phyloP scores from a whole-genome alignment of 2,329 filamentous ascomycete species.

The Botrytis byssoidea region DNA sequence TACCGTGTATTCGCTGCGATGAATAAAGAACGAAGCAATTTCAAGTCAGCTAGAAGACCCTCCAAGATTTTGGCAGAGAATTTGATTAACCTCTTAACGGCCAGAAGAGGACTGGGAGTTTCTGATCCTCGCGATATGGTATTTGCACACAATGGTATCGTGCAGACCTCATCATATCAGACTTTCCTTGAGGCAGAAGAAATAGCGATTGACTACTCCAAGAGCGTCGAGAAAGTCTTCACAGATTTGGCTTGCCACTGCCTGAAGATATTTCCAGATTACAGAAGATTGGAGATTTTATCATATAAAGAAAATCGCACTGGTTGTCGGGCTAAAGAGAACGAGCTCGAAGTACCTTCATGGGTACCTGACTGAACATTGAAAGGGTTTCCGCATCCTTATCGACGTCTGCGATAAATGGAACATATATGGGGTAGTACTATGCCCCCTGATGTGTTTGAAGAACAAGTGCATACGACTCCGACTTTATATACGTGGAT shows the following conservation, averaged over 20 bases:
- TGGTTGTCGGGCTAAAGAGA: neutral
- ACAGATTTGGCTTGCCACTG: too few species aligned
- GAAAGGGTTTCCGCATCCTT: neutral
- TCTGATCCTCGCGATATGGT: neutral
- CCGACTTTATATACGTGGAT: neutral
- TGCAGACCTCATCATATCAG: too few species aligned
- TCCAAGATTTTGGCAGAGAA: too few species aligned
- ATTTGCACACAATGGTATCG: neutral
- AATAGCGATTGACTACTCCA: too few species aligned
- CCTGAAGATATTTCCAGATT: too few species aligned
- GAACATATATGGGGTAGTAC: neutral
- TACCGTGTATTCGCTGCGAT: neutral
- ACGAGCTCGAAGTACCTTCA: neutral
- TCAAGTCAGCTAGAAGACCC: neutral
- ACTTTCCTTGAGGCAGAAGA: too few species aligned
- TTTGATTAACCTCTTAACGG: too few species aligned
- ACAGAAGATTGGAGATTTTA: neutral
- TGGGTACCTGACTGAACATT: neutral
- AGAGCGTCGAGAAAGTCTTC: too few species aligned
- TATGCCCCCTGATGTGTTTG: too few species aligned
- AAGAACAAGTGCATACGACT: too few species aligned
- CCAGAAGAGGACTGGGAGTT: neutral
- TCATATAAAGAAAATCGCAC: neutral
- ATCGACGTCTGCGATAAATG: neutral
- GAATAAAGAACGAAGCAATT: too few species aligned